Conservation (phyloP, 345 rosid genomes). For the Arabidopsis suecica region DNA sequence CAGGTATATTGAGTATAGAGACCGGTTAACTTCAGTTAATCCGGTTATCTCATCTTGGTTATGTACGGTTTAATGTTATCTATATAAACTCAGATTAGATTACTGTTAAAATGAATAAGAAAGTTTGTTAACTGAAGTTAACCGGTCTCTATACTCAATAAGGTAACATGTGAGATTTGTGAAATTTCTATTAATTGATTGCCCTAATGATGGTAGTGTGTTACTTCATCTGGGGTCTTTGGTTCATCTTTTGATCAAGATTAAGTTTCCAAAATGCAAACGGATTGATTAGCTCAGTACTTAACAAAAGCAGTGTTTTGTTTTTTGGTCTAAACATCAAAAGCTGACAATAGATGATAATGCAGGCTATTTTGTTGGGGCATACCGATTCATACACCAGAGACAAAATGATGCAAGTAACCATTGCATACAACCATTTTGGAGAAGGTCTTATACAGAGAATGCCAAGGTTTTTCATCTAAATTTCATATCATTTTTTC, state of each 20-base stretch:
- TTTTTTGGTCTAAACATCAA: neutral
- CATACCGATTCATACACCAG: conserved; percentile 89
- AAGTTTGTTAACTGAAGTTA: no score
- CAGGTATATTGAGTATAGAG: no score
- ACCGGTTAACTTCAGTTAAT: no score
- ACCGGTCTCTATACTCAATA: no score
- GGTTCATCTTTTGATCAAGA: neutral
- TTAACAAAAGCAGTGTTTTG: neutral
- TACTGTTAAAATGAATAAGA: no score
- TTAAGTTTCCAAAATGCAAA: neutral
- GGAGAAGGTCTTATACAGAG: conserved; percentile 98
- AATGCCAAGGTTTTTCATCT: conserved; percentile 78
- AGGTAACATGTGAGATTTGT: no score
- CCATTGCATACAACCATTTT: conserved; percentile 93
- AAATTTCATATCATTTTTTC: neutral
- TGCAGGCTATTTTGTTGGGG: conserved; percentile 88
- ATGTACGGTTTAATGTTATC: no score
- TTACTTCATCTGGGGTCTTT: neutral
- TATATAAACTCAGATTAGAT: no score
- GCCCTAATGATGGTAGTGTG: neutral
- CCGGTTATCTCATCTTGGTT: no score
- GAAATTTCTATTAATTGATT: no score
- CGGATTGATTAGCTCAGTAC: neutral
- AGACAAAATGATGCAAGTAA: conserved; percentile 95
- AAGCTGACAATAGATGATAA: neutral